Conservation (phyloP, 768 basidiomycete genomes). For the Calocybe indica region DNA sequence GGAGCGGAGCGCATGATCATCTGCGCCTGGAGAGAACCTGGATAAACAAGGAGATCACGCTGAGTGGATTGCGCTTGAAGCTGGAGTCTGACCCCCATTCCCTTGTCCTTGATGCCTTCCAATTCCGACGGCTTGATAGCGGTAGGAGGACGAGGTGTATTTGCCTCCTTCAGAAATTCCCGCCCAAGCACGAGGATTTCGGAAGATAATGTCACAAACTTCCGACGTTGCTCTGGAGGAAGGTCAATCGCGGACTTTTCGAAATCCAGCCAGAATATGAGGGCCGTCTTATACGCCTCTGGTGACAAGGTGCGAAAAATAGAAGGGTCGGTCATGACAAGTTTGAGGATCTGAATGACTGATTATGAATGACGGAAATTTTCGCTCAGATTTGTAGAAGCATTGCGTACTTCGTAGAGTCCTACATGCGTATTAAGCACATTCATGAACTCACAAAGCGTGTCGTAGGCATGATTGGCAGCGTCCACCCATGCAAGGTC, state of each 20-base stretch:
- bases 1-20: conserved; percentile 92
- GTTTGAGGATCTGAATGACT: conserved; percentile 54
- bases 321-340: conserved; percentile 60
- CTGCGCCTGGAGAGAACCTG: conserved; percentile 84
- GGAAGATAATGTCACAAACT: conserved; percentile 86
- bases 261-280: conserved; percentile 95
- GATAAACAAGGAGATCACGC: conserved; percentile 73
- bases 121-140: conserved; percentile 65
- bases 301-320: conserved; percentile 61
- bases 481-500: conserved; percentile 77
- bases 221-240: conserved; percentile 66
- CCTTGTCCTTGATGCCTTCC: conserved; percentile 67
- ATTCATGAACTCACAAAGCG: conserved; percentile 96
- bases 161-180: conserved; percentile 70
- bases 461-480: conserved; percentile 85
- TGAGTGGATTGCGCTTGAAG: conserved; percentile 74
- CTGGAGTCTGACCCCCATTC: conserved; percentile 68
- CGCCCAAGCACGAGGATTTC: conserved; percentile 86
- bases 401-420: conserved; percentile 70
- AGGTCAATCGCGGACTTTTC: conserved; percentile 95
- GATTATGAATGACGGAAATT: conserved; percentile 12
- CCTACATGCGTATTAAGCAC: conserved; percentile 91
- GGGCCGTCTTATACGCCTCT: conserved; percentile 81
- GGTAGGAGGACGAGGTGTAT: conserved; percentile 58
- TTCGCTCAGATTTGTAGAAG: conserved; percentile 4